Evolutionary conservation across 345 rosid species (phyloP), one percentile per base, ranked within the genome.

Genomic region (Populus davidiana): DNA sequence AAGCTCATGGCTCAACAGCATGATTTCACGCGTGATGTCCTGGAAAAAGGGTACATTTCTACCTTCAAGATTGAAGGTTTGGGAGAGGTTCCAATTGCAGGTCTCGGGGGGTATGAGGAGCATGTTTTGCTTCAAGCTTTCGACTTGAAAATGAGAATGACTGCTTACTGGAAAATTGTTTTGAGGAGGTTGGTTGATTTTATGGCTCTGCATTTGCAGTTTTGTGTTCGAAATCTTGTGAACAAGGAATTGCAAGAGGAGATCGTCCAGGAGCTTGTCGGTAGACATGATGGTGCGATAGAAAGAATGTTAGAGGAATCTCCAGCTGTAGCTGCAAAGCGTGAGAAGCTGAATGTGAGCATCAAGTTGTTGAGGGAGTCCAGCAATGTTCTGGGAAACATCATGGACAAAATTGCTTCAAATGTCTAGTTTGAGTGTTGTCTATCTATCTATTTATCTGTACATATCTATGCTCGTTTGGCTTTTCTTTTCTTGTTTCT

Each of bases 241-340:
- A 68, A 67, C n/a, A 68, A 12, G 2, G 81, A 76, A 3, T 50
- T 84, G 31, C 80, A 82, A 67, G 74, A 65, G 44, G 87, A 80
- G 70, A 75, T 82, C 0, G 56, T 80, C 8, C 70, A 78, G 13
- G 84, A 78, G 2, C 7, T 82, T 77, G 56, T 84, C 25, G 79
- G 74, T 16, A 41, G 14, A 10, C 39, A 77, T 9, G 44, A 10
- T 41, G 44, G 44, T 41, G 44, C 44, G 44, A 21, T 83, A 31
- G 81, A 83, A 41, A 74, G 27, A 44, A 59, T 83, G 77, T 3
- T 85, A 12, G 83, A 50, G 73, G 88, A 83, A 56, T 78, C 88
- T 0, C 71, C 85, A 0, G 71, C 69, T 0, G 62, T 83, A 13
- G 81, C 78, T 9, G 81, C 73, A 5, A 86, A 86, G 74, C 71